Conservation (phyloP, 2,329 filamentous ascomycete species). For the Zymoseptoria pseudotritici region DNA sequence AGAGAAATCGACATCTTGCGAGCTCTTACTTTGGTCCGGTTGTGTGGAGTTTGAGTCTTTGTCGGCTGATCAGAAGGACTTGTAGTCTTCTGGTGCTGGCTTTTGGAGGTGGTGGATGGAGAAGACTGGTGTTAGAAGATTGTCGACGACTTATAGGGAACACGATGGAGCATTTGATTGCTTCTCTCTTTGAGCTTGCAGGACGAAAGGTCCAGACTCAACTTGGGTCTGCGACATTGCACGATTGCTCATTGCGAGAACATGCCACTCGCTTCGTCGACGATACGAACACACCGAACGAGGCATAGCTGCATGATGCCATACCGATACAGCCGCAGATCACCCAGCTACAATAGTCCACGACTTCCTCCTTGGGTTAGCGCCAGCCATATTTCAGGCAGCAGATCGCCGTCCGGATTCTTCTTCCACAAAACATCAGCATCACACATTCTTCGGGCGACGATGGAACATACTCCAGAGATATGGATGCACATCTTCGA, state of each 20-base stretch:
- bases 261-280: background rate
- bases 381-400: background rate
- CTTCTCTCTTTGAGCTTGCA: background rate
- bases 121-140: background rate
- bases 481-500: constrained; percentile 5
- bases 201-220: background rate
- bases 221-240: background rate
- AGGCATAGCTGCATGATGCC: background rate
- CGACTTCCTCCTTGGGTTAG: background rate
- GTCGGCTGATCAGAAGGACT: background rate
- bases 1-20: background rate
- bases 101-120: background rate
- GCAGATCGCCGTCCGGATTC: background rate
- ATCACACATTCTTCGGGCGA: background rate
- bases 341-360: background rate
- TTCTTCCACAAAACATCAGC: background rate
- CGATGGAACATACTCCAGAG: background rate
- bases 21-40: background rate
- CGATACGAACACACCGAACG: background rate
- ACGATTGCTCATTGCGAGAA: background rate
- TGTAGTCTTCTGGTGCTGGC: background rate
- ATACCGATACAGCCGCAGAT: background rate
- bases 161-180: background rate
- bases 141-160: background rate
- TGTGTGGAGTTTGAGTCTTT: background rate